These are phyloP conservation scores for Russula foetens DNA, from an alignment of 768 basidiomycete genomes.

Conservation along the genomic window DNA sequence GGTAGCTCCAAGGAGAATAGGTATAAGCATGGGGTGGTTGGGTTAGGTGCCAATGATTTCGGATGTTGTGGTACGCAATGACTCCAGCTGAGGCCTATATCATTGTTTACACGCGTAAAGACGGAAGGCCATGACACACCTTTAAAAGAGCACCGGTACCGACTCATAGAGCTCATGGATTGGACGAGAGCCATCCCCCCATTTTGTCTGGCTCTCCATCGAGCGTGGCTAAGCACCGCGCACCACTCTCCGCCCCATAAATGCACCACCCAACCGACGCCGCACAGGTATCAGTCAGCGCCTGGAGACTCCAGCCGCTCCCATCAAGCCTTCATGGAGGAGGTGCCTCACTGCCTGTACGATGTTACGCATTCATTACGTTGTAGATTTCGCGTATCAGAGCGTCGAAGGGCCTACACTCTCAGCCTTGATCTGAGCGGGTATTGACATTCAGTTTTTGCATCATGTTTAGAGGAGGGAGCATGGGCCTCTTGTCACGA, in stretches of 20 bases:
- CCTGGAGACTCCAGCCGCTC: conserved; percentile 22
- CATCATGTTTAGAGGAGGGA: conserved; percentile 32
- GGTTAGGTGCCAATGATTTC: conserved; percentile 39
- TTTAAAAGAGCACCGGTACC: conserved; percentile 44
- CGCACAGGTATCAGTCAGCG: conserved; percentile 41
- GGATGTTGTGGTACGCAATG: conserved; percentile 44
- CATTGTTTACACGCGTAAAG: neutral
- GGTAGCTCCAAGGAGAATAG: conserved; percentile 41
- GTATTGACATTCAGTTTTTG: conserved; percentile 30
- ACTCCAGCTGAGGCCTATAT: conserved; percentile 31
- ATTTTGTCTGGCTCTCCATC: conserved; percentile 25
- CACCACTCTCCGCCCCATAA: conserved; percentile 27
- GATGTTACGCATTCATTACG: conserved; percentile 46
- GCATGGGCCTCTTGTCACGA: neutral
- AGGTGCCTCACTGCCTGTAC: conserved; percentile 35
- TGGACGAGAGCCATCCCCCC: conserved; percentile 26
- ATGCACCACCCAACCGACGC: conserved; percentile 40
- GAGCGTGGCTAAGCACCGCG: conserved; percentile 10
- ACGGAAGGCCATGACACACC: conserved; percentile 28
- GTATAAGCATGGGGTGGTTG: conserved; percentile 41
- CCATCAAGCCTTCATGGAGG: conserved; percentile 12
- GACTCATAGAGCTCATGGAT: conserved; percentile 43
- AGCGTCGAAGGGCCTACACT: conserved; percentile 31
- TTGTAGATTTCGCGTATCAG: conserved; percentile 43
- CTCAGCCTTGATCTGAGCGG: conserved; percentile 30